Evolutionary conservation across 768 basidiomycete species (phyloP).

Genomic region (Suillus occidentalis): DNA sequence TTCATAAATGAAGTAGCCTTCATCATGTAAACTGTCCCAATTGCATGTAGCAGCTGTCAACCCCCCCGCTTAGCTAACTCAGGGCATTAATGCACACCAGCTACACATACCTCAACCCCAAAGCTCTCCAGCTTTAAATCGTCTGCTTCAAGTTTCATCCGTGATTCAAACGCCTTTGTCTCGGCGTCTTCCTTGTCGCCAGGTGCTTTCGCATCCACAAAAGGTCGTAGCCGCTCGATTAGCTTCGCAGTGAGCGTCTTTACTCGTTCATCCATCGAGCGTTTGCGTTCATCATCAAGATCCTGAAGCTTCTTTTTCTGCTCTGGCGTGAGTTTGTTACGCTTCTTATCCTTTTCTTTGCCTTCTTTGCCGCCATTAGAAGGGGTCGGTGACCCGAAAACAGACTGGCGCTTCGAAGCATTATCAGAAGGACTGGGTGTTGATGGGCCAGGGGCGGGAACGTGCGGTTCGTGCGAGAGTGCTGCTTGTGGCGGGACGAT

Average conservation of each 20-base stretch:
- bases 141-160: conserved; percentile 82
- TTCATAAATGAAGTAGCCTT: conserved; percentile 93
- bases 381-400: conserved; percentile 18
- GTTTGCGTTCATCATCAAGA: conserved; percentile 78
- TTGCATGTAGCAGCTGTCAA: conserved; percentile 78
- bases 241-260: conserved; percentile 75
- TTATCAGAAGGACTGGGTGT: conserved; percentile 20
- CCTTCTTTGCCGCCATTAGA: conserved; percentile 22
- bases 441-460: conserved; percentile 10
- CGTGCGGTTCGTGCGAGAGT: conserved; percentile 13
- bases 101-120: conserved; percentile 78
- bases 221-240: conserved; percentile 81
- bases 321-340: conserved; percentile 68
- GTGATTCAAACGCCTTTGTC: conserved; percentile 72
- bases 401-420: conserved; percentile 15
- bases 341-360: conserved; percentile 45
- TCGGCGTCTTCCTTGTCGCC: conserved; percentile 82
- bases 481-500: conserved; percentile 30
- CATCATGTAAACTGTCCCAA: conserved; percentile 89
- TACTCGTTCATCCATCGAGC: conserved; percentile 78
- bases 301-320: conserved; percentile 82
- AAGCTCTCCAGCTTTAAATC: conserved; percentile 98
- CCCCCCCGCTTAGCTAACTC: background rate
- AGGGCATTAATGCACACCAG: background rate
- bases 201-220: conserved; percentile 86